Evolutionary conservation across 441 rosid genomes (phyloP), one percentile per base, ranked within the genome.

Genomic region (Macaranga tanarius): DNA sequence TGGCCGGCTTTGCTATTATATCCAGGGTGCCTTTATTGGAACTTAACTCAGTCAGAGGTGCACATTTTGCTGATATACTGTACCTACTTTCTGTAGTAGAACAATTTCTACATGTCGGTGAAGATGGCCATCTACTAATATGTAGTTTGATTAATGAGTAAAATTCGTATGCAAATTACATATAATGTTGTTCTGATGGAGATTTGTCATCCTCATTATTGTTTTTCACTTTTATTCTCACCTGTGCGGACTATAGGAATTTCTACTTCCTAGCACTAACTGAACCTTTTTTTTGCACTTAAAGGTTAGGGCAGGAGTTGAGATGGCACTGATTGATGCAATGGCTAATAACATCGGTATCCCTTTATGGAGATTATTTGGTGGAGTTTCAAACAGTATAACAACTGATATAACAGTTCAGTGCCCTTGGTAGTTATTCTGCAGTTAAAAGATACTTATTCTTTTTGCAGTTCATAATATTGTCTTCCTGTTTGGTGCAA

Each of bases 281-380:
- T 63, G 42, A 31, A 57, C 47, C n/a, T n/a, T 75, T 50, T 78
- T 76, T 73, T 67, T 70, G 66, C 72, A 65, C 62, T 72, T 82
- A 74, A 80, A 95, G 99, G 94, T 91, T 69, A 86, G 96, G 80
- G 96, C 93, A 0, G 99, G 96, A 68, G 72, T 92, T 55, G 99
- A 95, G 88, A 92, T 92, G 97, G 97, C 99, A n/a, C 73, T 92
- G 83, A 86, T 92, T 70, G 97, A 91, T 86, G 97, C 97, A 45
- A 92, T 78, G 64, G 94, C 97, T 73, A 88, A 85, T 67, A 88
- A 92, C 80, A 79, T 88, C 52, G 82, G 84, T 56, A 62, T 81
- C 61, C 97, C 97, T 16, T 65, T 92, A 75, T 89, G 97, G 97
- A 87, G 86, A 77, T 84, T 92, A 42, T 95, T 92, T 50, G 97